Conservation (phyloP, 257 asterid genomes). For the Solanum clarkiae region DNA sequence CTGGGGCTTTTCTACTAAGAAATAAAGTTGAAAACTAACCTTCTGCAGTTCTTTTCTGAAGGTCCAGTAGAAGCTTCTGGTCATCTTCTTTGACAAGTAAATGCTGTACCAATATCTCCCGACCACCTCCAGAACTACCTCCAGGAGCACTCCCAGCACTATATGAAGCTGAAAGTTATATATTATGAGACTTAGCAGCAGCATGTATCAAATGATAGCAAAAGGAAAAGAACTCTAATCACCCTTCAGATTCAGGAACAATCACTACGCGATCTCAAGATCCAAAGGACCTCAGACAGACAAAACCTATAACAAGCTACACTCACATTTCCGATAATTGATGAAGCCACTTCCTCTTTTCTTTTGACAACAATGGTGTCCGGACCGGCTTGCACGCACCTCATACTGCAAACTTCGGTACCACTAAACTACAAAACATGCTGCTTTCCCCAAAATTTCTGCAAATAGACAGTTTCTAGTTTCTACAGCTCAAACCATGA, state of each 20-base stretch:
- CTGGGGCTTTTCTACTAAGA: neutral
- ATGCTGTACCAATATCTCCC: conserved; percentile 88
- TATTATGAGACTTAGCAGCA: neutral
- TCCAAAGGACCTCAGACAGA: neutral
- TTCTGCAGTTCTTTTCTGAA: conserved; percentile 52
- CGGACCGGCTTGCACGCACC: neutral
- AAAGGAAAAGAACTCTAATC: neutral
- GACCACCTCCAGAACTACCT: conserved; percentile 38
- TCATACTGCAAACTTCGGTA: neutral
- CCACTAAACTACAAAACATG: neutral
- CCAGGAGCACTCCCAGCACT: conserved; percentile 41
- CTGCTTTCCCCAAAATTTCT: neutral
- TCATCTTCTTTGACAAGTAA: conserved; percentile 91
- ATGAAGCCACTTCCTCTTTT: neutral
- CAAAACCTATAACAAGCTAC: neutral
- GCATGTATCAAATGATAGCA: neutral
- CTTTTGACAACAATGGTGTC: neutral
- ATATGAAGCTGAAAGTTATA: conserved; percentile 46
- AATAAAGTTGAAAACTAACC: conserved; percentile 30
- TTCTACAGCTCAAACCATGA: neutral
- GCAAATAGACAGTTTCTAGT: neutral
- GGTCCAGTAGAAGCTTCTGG: conserved; percentile 61
- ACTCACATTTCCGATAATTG: neutral
- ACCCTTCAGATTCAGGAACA: neutral
- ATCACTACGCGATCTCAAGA: neutral